phyloP scores from a whole-genome alignment of 352 stramenopile genomes.

The Pythium monospermum region DNA sequence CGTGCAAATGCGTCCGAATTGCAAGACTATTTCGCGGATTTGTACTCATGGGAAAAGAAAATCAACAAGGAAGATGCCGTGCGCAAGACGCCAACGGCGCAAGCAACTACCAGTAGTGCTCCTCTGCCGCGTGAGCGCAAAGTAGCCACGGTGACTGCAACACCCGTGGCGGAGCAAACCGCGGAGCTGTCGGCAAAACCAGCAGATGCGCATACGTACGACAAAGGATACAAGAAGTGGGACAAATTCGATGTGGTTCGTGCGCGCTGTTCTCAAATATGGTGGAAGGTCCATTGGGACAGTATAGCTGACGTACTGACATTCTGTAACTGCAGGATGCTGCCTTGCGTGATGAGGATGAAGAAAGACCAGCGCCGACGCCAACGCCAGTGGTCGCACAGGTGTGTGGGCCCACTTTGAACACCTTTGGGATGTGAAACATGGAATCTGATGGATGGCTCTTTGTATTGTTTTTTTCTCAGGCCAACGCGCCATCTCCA shows the following conservation, averaged over 20 bases:
- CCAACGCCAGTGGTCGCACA: background rate
- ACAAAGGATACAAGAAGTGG: constrained; percentile 90
- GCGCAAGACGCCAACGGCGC: constrained; percentile 25
- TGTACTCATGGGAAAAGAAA: constrained; percentile 75
- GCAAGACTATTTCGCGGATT: constrained; percentile 71
- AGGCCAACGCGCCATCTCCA: too few relatives aligned
- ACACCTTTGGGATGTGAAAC: background rate
- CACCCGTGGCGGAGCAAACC: background rate
- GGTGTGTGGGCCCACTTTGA: background rate
- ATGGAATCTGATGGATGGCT: too few relatives aligned
- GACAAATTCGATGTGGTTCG: constrained; percentile 83
- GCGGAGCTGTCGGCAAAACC: constrained; percentile 11
- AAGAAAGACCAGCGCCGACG: constrained; percentile 3
- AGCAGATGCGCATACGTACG: constrained; percentile 75
- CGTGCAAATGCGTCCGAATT: constrained; percentile 69
- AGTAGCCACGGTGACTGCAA: constrained; percentile 3
- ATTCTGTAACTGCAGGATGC: constrained; percentile 16
- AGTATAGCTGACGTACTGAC: too few relatives aligned
- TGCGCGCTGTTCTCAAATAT: background rate
- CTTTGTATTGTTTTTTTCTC: too few relatives aligned
- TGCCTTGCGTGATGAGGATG: constrained; percentile 28
- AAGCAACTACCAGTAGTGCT: constrained; percentile 1
- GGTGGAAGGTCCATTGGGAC: background rate
- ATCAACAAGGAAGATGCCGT: constrained; percentile 50
- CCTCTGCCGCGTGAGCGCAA: constrained; percentile 16